A percentile compares a stretch with the other conserved stretches of the same genome.
Conservation (phyloP, 495 filamentous ascomycete species). For the Talaromyces borbonicus region DNA sequence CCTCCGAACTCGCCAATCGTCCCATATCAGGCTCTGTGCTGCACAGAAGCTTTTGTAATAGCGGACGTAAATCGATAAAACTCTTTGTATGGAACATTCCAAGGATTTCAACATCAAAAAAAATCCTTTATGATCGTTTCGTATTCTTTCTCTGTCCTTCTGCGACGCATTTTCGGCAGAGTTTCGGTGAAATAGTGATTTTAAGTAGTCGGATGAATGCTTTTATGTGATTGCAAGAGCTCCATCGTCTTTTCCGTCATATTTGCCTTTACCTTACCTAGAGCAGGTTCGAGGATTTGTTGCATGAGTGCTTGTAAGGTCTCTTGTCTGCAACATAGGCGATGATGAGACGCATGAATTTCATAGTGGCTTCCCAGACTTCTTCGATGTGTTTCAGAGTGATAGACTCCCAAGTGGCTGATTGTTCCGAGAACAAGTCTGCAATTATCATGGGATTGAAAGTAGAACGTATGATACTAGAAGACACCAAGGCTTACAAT, state of each 20-base stretch:
- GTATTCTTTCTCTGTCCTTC: slow-evolving; percentile 17
- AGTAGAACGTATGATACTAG: no score
- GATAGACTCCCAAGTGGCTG: slow-evolving; percentile 33
- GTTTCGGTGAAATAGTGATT: slow-evolving; percentile 45
- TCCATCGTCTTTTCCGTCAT: slow-evolving; percentile 16
- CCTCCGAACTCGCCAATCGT: slow-evolving; percentile 17
- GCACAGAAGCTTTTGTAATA: slow-evolving; percentile 11
- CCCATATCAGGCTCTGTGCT: slow-evolving; percentile 14
- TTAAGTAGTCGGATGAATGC: slow-evolving; percentile 40
- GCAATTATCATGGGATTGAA: slow-evolving; percentile 41
- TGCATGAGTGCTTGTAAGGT: slow-evolving; percentile 29
- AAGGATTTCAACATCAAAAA: slow-evolving; percentile 12
- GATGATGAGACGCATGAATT: slow-evolving; percentile 25
- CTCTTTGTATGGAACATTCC: slow-evolving; percentile 4
- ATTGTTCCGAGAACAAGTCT: slow-evolving; percentile 44
- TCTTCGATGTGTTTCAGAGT: slow-evolving; percentile 22
- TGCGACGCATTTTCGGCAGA: slow-evolving; percentile 28
- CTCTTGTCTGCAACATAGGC: slow-evolving; percentile 25
- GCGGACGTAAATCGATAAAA: slow-evolving; percentile 10
- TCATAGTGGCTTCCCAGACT: slow-evolving; percentile 24
- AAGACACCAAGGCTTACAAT: no score
- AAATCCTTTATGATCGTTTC: slow-evolving; percentile 8
- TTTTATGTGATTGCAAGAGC: slow-evolving; percentile 15
- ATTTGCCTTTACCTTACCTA: slow-evolving; percentile 16
- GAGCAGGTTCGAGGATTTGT: slow-evolving; percentile 26